phyloP scores from a whole-genome alignment of 129 eudicot genomes.

The Lactuca saligna region DNA sequence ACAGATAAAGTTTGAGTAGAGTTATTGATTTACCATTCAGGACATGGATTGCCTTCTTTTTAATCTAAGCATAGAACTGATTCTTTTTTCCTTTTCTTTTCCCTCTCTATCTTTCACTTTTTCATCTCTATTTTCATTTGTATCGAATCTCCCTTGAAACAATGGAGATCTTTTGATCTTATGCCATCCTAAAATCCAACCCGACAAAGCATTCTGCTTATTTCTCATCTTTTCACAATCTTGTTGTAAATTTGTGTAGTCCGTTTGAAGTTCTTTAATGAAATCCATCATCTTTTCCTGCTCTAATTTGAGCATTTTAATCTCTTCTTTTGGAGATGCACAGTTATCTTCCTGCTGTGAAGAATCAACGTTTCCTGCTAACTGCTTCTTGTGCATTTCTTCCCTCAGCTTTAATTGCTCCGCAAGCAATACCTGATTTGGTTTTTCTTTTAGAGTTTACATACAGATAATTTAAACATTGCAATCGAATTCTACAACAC shows the following conservation, averaged over 20 bases:
- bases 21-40: conserved; percentile 18
- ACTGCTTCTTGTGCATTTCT: conserved; percentile 39
- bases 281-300: conserved; percentile 43
- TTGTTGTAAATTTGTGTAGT: conserved; percentile 52
- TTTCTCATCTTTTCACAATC: conserved; percentile 43
- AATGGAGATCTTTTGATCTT: conserved; percentile 50
- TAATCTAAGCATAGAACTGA: conserved; percentile 29
- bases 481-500: not conserved
- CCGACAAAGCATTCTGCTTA: conserved; percentile 45
- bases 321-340: conserved; percentile 51
- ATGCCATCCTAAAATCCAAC: conserved; percentile 65
- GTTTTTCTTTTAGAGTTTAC: not conserved
- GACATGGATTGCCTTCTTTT: conserved; percentile 52
- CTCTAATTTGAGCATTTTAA: conserved; percentile 56
- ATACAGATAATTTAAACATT: not conserved
- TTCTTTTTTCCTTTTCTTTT: conserved; percentile 30
- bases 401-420: conserved; percentile 73
- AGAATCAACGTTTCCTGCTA: conserved; percentile 28
- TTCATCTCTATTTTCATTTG: conserved; percentile 40
- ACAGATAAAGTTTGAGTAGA: not conserved
- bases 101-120: conserved; percentile 41
- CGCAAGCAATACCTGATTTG: conserved; percentile 57
- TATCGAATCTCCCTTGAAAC: conserved; percentile 39
- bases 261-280: conserved; percentile 55
- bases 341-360: conserved; percentile 36